These are phyloP conservation scores for Sodiomyces alkalinus DNA, from an alignment of 2,329 filamentous ascomycete genomes.

Conservation along the genomic window DNA sequence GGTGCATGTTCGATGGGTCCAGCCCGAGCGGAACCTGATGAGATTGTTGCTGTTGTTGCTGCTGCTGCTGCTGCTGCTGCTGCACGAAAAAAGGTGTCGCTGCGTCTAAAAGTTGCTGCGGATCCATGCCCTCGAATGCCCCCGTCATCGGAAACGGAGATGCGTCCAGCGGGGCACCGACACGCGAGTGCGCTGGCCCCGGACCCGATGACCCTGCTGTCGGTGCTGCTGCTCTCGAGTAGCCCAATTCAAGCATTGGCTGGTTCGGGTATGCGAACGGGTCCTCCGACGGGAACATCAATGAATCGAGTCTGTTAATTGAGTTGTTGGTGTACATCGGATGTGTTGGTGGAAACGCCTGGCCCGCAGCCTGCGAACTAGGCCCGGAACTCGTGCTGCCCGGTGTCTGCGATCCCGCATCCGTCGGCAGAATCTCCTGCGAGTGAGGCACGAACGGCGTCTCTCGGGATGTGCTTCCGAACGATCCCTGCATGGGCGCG, in stretches of 20 bases:
- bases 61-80: slow-evolving; percentile 16
- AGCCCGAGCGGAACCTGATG: slow-evolving; percentile 8
- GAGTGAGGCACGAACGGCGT: slow-evolving; percentile 22
- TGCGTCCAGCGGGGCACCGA: slow-evolving; percentile 18
- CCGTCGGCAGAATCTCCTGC: slow-evolving; percentile 29
- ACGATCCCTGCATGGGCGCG: slow-evolving; percentile 13
- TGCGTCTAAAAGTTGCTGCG: slow-evolving; percentile 50
- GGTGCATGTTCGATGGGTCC: slow-evolving; percentile 7
- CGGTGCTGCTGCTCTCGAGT: too few species aligned
- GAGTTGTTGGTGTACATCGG: slow-evolving; percentile 21
- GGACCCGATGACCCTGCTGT: neutral
- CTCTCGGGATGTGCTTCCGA: slow-evolving; percentile 20
- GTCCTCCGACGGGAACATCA: slow-evolving; percentile 70
- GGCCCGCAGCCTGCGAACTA: slow-evolving; percentile 17
- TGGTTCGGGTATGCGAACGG: slow-evolving; percentile 70
- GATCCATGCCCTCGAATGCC: slow-evolving; percentile 52
- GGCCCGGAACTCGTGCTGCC: slow-evolving; percentile 26
- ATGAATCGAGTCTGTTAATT: slow-evolving; percentile 55
- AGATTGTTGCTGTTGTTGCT: slow-evolving; percentile 13
- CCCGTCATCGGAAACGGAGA: slow-evolving; percentile 35
- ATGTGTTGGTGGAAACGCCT: slow-evolving; percentile 13
- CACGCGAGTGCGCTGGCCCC: slow-evolving; percentile 15
- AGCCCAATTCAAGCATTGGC: slow-evolving; percentile 47
- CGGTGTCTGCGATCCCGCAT: slow-evolving; percentile 25
- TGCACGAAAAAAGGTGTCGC: slow-evolving; percentile 59